Percentiles rank a stretch among this genome's conserved stretches.
Conservation (phyloP, 805 yeast species). For the Starmerella roubikii region DNA sequence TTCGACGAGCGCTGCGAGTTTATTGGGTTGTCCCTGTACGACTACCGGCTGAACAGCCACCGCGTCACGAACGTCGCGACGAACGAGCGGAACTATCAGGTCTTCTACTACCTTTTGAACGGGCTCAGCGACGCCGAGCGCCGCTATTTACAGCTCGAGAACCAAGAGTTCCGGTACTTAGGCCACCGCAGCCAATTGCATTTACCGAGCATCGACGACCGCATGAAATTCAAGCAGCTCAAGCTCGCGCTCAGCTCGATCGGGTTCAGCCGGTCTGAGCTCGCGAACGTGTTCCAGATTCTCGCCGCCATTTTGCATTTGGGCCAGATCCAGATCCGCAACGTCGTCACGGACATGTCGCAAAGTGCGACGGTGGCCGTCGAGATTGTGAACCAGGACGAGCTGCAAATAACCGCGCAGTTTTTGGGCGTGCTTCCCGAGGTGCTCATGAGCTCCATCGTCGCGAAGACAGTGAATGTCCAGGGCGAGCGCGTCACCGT, state of each 20-base stretch:
- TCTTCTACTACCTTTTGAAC: constrained; percentile 42
- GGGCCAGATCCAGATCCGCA: constrained; percentile 30
- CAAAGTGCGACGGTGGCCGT: constrained; percentile 28
- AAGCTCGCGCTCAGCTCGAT: constrained; percentile 37
- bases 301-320: constrained; percentile 33
- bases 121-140: constrained; percentile 35
- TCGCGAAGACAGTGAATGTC: constrained; percentile 29
- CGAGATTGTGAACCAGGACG: constrained; percentile 27
- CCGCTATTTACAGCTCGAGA: constrained; percentile 30
- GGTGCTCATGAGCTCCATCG: constrained; percentile 27
- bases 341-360: constrained; percentile 25
- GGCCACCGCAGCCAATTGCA: constrained; percentile 31
- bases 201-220: constrained; percentile 35
- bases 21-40: constrained; percentile 41
- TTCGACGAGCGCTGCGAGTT: constrained; percentile 34
- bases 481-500: constrained; percentile 31
- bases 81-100: constrained; percentile 45
- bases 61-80: constrained; percentile 39
- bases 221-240: constrained; percentile 34
- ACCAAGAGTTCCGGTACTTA: constrained; percentile 31
- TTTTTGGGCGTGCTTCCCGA: constrained; percentile 31
- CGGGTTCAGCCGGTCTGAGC: constrained; percentile 36
- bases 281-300: constrained; percentile 37
- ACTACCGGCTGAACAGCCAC: constrained; percentile 42
- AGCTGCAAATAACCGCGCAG: constrained; percentile 26